Conservation (phyloP, 208 protist species). For the Leishmania lainsoni region DNA sequence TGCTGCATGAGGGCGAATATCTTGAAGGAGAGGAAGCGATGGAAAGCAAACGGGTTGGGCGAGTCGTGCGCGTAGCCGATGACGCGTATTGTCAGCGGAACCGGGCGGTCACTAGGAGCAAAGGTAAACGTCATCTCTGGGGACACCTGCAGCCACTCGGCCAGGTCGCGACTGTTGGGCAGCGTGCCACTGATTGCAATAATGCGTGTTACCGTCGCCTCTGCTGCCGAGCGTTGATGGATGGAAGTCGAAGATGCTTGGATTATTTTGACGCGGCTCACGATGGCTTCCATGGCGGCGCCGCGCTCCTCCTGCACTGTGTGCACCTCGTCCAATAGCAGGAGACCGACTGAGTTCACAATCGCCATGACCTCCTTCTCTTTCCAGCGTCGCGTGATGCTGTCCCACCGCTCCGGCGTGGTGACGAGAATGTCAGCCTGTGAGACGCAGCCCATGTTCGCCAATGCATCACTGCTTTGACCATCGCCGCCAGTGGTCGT, state of each 20-base stretch:
- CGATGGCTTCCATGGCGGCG: constrained; percentile 90
- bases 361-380: constrained; percentile 72
- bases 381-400: constrained; percentile 91
- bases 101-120: constrained; percentile 69
- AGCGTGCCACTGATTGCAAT: constrained; percentile 93
- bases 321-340: constrained; percentile 95
- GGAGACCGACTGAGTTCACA: constrained; percentile 73
- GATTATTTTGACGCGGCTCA: constrained; percentile 91
- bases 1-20: constrained; percentile 78
- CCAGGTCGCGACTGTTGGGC: constrained; percentile 91
- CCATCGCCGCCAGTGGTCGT: constrained; percentile 91
- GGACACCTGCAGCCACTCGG: constrained; percentile 81
- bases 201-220: constrained; percentile 54
- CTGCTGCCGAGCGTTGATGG: not conserved
- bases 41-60: constrained; percentile 89
- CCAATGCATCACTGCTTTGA: constrained; percentile 50
- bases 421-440: constrained; percentile 88
- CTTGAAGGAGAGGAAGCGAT: constrained; percentile 91
- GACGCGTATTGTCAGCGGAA: constrained; percentile 76
- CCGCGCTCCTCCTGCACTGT: constrained; percentile 91
- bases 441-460: constrained; percentile 44
- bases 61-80: constrained; percentile 72
- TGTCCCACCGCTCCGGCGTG: constrained; percentile 95
- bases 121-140: constrained; percentile 63
- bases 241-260: constrained; percentile 1